These are phyloP conservation scores for Lichtheimia ornata DNA, from an alignment of 371 early-diverging fungal species.

Conservation along the genomic window DNA sequence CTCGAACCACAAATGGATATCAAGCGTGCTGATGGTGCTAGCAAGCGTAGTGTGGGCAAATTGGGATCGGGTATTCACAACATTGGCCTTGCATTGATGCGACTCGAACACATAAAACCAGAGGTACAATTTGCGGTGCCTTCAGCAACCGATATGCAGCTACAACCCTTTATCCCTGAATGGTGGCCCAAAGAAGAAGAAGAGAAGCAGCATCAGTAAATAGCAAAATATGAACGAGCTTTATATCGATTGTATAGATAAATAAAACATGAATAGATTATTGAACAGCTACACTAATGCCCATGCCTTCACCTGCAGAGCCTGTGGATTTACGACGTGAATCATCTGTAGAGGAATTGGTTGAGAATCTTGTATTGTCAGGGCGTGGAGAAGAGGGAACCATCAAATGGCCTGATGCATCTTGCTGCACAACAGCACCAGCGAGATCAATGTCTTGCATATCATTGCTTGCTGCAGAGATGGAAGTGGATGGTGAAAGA, in stretches of 20 bases:
- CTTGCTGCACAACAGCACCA: constrained; percentile 17
- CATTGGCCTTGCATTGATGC: constrained; percentile 85
- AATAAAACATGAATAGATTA: constrained; percentile 2
- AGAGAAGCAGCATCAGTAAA: not conserved
- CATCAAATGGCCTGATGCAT: constrained; percentile 37
- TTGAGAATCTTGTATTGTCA: constrained; percentile 1
- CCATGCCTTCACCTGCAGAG: constrained; percentile 3
- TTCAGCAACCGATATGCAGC: constrained; percentile 35
- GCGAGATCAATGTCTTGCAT: constrained; percentile 11
- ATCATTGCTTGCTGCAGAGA: not conserved
- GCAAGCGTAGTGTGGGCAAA: constrained; percentile 61
- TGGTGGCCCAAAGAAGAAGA: constrained; percentile 54
- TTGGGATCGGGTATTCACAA: constrained; percentile 70
- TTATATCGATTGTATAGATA: not conserved
- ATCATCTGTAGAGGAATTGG: not conserved
- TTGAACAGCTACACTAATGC: constrained; percentile 9
- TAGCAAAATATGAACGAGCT: not conserved
- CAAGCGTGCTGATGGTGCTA: constrained; percentile 35
- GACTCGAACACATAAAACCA: constrained; percentile 70
- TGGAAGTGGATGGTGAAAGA: constrained; percentile 13
- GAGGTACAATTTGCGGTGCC: constrained; percentile 32
- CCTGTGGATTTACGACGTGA: constrained; percentile 8
- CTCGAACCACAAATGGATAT: constrained; percentile 55
- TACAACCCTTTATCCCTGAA: constrained; percentile 54
- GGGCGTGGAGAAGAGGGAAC: constrained; percentile 26